phyloP scores from a whole-genome alignment of 495 filamentous ascomycete species.

The Chaetomium cochliodes region DNA sequence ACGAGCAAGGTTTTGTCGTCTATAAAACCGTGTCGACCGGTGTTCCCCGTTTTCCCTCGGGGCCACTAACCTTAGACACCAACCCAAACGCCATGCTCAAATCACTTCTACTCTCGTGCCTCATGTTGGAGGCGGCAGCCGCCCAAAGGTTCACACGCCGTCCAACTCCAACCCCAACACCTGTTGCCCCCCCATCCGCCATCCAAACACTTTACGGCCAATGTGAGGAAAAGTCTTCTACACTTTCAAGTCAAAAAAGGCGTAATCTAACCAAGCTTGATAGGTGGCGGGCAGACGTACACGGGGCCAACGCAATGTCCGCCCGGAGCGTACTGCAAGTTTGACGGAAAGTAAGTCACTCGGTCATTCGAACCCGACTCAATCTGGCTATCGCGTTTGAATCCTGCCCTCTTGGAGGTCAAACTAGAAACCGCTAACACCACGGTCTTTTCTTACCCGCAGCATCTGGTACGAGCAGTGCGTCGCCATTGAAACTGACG shows the following conservation, averaged over 20 bases:
- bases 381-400: neutral
- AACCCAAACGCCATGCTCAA: neutral
- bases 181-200: neutral
- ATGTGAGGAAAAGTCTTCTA: neutral
- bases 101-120: neutral
- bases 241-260: neutral
- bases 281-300: conserved; percentile 29
- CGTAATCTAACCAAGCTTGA: neutral
- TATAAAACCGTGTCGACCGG: neutral
- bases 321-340: conserved; percentile 27
- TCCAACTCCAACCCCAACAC: neutral
- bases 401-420: neutral
- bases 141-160: neutral
- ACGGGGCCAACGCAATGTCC: conserved; percentile 25
- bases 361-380: too few species aligned
- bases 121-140: neutral
- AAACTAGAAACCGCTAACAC: neutral
- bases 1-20: neutral
- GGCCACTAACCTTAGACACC: neutral
- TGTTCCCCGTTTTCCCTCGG: neutral
- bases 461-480: conserved; percentile 34
- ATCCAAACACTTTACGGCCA: conserved; percentile 1
- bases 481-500: conserved; percentile 17
- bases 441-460: neutral
- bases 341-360: conserved; percentile 25